Base-by-base conservation (phyloP, 306 rosid genomes). In the Quercus wislizeni region DNA sequence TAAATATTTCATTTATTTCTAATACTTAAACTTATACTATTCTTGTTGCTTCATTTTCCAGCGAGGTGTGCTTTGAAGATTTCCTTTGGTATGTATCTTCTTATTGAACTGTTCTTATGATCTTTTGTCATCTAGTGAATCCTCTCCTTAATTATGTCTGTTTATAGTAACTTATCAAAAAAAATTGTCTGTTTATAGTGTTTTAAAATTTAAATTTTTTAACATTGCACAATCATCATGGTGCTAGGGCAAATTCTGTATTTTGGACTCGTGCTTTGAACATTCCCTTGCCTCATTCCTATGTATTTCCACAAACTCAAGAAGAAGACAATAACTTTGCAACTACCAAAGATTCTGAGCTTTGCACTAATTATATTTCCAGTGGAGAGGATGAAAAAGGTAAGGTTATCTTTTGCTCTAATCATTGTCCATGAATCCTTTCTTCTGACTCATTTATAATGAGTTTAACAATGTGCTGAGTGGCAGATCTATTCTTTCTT, bases 191-290 rank as follows among this genome's bases (percentile, higher is more conserved):
- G 46, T 38, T 38, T 38, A 38, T 38, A 38, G 46, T 38, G 46
- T 38, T 38, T 8, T 38, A 38, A 38, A 7, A 38, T 38, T 38
- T 7, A 38, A 2, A 38, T 38, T 38, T 38, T 38, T 79, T 88
- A 54, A 81, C 78, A 58, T 54, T 55, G 61, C 76, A 78, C 72
- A 74, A 76, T 54, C 80, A 71, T 84, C 68, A 79, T 82, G 74
- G 52, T 85, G 73, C 85, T 81, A 93, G 99, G 98, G 99, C 96
- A 25, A 95, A 93, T 88, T 95, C 97, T 81, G 86, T 95, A 52
- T 95, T 91, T 82, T 95, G 99, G 99, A 88, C 92, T 80, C 94
- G 93, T 55, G 99, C 97, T 82, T 87, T 95, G 89, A 95, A 92
- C 81, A 86, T 93, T 86, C 99, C 98, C 69, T 75, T 93, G 80